These are phyloP conservation scores for Cubamyces lactineus DNA, from an alignment of 768 basidiomycete species.

Conservation along the genomic window DNA sequence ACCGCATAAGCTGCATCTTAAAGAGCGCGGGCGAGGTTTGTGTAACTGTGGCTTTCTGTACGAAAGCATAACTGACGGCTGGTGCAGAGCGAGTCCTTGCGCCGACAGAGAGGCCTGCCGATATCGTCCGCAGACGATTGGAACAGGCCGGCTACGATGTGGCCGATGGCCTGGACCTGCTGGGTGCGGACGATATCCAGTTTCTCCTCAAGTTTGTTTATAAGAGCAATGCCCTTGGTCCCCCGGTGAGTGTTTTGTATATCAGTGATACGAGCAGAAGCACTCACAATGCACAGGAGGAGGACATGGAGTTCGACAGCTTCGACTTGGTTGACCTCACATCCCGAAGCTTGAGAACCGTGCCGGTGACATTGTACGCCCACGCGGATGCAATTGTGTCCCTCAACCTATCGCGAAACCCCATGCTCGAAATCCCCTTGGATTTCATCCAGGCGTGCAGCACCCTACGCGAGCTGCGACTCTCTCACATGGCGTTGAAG, in stretches of 20 bases:
- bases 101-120: slow-evolving; percentile 80
- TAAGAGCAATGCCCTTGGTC: slow-evolving; percentile 72
- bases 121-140: slow-evolving; percentile 80
- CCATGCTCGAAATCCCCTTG: slow-evolving; percentile 93
- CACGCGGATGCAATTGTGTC: slow-evolving; percentile 83
- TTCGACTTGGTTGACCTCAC: slow-evolving; percentile 85
- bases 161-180: slow-evolving; percentile 74
- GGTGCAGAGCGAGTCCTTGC: slow-evolving; percentile 78
- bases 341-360: slow-evolving; percentile 77
- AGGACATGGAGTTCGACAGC: slow-evolving; percentile 68
- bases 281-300: slow-evolving; percentile 52
- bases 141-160: slow-evolving; percentile 89
- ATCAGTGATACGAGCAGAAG: not conserved
- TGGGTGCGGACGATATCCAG: slow-evolving; percentile 77
- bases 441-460: slow-evolving; percentile 94
- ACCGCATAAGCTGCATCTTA: slow-evolving; percentile 71
- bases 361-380: slow-evolving; percentile 85
- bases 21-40: slow-evolving; percentile 76
- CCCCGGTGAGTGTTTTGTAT: slow-evolving; percentile 50
- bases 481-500: slow-evolving; percentile 94
- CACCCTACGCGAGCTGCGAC: slow-evolving; percentile 78
- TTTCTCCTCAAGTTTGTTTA: slow-evolving; percentile 92
- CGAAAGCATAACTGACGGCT: slow-evolving; percentile 11
- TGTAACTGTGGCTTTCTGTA: slow-evolving; percentile 7
- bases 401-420: slow-evolving; percentile 90